Percentiles rank a stretch among this genome's conserved stretches.
Conservation (phyloP, 352 stramenopile species). For the Discostella stelligera region DNA sequence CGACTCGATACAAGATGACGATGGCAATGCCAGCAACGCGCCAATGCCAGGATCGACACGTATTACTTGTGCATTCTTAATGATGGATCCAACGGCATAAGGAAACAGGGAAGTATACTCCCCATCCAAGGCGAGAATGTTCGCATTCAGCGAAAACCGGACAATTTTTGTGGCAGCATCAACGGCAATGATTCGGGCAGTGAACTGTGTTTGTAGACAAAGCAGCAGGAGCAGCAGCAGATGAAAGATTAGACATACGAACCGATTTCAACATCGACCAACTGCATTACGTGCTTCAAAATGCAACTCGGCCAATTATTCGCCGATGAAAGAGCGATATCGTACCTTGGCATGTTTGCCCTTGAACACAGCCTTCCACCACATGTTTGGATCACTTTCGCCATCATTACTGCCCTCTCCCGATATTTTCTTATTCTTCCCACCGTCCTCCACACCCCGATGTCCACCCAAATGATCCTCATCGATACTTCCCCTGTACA, state of each 20-base stretch:
- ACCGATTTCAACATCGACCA: no score
- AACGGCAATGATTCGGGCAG: constrained; percentile 75
- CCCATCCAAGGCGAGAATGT: constrained; percentile 63
- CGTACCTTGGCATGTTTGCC: constrained; percentile 47
- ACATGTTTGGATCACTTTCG: constrained; percentile 37
- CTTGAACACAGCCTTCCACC: constrained; percentile 61
- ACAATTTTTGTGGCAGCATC: constrained; percentile 78
- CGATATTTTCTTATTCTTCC: constrained; percentile 4
- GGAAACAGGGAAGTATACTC: constrained; percentile 21
- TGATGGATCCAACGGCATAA: constrained; percentile 53
- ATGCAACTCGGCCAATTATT: no score
- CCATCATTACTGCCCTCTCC: constrained; percentile 23
- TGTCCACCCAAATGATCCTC: constrained; percentile 70
- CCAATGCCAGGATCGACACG: constrained; percentile 79
- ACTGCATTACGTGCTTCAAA: no score
- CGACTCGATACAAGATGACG: constrained; percentile 9
- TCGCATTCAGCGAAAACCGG: constrained; percentile 70
- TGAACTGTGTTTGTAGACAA: constrained; percentile 37
- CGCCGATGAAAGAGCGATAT: not conserved
- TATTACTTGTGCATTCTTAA: constrained; percentile 73
- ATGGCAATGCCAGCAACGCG: constrained; percentile 70
- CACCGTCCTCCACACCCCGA: constrained; percentile 18
- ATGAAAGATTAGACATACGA: constrained; percentile 9
- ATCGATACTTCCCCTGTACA: constrained; percentile 79
- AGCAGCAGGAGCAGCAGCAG: not conserved